phyloP scores from a whole-genome alignment of 352 stramenopile species.

The Globisporangium ultimum region DNA sequence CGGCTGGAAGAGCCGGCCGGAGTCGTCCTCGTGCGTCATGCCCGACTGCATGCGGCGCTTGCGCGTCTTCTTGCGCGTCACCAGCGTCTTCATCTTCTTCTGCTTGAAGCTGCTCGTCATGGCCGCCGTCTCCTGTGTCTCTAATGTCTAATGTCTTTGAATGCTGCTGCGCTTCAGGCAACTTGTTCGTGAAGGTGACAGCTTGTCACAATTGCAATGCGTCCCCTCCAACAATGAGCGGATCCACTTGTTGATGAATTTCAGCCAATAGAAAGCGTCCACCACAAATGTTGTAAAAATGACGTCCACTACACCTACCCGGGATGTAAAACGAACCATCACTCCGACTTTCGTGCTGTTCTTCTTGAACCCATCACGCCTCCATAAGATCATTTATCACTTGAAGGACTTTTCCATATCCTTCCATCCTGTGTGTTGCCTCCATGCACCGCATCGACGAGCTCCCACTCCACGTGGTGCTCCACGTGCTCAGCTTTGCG shows the following conservation, averaged over 20 bases:
- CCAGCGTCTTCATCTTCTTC: constrained; percentile 80
- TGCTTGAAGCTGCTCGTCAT: constrained; percentile 87
- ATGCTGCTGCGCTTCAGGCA: too few species aligned
- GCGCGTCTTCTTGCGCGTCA: constrained; percentile 74
- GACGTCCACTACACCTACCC: not conserved
- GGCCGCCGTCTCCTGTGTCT: not conserved
- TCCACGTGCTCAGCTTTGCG: constrained; percentile 8
- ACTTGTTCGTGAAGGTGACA: too few species aligned
- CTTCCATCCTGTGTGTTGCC: too few species aligned
- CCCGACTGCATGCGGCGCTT: constrained; percentile 65
- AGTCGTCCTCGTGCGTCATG: constrained; percentile 65
- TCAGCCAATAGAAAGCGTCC: not conserved
- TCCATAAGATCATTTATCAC: not conserved
- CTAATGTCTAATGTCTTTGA: too few species aligned
- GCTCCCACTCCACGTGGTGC: constrained; percentile 10
- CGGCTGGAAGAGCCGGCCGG: constrained; percentile 63
- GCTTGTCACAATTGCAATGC: too few species aligned
- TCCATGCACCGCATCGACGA: constrained; percentile 2
- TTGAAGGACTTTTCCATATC: too few species aligned
- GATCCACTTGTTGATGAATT: not conserved
- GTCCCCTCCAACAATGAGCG: constrained; percentile 7
- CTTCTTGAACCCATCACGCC: not conserved
- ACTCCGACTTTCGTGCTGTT: not conserved
- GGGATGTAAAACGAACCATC: not conserved
- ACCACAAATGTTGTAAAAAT: not conserved